Evolutionary conservation across 306 rosid genomes (phyloP).

Genomic region (Styphnolobium japonicum): DNA sequence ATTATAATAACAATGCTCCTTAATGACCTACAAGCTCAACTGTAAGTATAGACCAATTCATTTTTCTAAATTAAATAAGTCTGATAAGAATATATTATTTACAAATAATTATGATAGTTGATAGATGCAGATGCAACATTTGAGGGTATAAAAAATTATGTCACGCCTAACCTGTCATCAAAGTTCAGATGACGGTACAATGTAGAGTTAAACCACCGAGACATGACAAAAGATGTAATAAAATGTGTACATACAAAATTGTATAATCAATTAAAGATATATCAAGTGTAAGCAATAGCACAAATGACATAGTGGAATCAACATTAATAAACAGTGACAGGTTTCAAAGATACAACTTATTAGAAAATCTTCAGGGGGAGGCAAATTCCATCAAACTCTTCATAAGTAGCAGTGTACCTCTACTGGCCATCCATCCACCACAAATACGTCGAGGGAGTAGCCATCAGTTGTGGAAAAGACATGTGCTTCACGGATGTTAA

Average conservation of each 20-base stretch:
- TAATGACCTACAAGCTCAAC: constrained; percentile 43
- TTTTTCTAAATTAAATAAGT: constrained; percentile 29
- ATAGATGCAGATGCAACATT: constrained; percentile 10
- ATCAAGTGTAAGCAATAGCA: constrained; percentile 10
- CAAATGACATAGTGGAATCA: neutral
- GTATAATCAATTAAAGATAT: constrained; percentile 14
- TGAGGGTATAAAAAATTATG: constrained; percentile 5
- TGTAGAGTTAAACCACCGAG: constrained; percentile 17
- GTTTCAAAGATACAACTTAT: neutral
- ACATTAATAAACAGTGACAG: neutral
- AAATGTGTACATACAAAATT: neutral
- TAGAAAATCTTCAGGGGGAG: neutral
- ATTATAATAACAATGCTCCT: constrained; percentile 56
- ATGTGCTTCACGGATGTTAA: constrained; percentile 63
- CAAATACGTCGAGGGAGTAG: constrained; percentile 53
- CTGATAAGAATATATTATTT: neutral
- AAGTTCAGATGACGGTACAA: neutral
- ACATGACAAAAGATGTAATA: neutral
- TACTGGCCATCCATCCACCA: constrained; percentile 52
- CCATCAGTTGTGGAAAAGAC: constrained; percentile 58
- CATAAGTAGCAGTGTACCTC: constrained; percentile 32
- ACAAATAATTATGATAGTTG: neutral
- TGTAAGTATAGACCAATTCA: constrained; percentile 33
- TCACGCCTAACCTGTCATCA: constrained; percentile 1
- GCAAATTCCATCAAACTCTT: constrained; percentile 2